Evolutionary conservation across 352 stramenopile genomes (phyloP).

Genomic region (Peronospora belbahrii): DNA sequence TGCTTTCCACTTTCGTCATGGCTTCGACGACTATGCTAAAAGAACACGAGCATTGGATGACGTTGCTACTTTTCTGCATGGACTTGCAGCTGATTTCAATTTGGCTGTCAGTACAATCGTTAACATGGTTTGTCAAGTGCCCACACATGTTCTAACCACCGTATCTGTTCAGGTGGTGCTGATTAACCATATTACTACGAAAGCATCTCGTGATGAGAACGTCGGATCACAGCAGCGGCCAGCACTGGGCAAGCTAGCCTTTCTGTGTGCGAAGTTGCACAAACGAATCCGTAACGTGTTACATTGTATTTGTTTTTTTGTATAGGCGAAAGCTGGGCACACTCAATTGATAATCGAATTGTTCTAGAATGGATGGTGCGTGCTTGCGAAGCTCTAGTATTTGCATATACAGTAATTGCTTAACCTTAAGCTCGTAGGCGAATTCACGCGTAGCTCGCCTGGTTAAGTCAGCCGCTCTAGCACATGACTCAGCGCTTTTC

Average conservation of each 20-base stretch:
- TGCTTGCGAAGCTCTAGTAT: neutral
- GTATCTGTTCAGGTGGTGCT: constrained; percentile 40
- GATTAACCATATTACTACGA: constrained; percentile 70
- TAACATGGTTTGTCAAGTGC: neutral
- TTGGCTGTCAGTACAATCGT: constrained; percentile 28
- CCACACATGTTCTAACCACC: neutral
- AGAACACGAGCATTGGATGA: constrained; percentile 61
- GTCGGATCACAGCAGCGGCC: constrained; percentile 18
- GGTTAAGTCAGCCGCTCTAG: constrained; percentile 42
- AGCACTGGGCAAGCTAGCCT: constrained; percentile 26
- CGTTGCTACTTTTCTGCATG: constrained; percentile 63
- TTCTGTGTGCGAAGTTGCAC: neutral
- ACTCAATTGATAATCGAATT: constrained; percentile 53
- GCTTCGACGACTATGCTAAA: constrained; percentile 64
- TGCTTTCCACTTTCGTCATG: constrained; percentile 91
- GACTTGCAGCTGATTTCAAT: constrained; percentile 45
- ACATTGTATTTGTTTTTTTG: neutral
- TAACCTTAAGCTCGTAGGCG: constrained; percentile 14
- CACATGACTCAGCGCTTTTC: constrained; percentile 31
- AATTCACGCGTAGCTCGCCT: constrained; percentile 33
- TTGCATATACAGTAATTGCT: neutral
- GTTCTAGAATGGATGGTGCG: constrained; percentile 64
- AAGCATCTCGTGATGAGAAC: constrained; percentile 15
- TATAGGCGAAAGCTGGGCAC: constrained; percentile 62
- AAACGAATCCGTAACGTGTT: neutral